phyloP scores from a whole-genome alignment of 2,329 filamentous ascomycete genomes.

The Claviceps monticola region DNA sequence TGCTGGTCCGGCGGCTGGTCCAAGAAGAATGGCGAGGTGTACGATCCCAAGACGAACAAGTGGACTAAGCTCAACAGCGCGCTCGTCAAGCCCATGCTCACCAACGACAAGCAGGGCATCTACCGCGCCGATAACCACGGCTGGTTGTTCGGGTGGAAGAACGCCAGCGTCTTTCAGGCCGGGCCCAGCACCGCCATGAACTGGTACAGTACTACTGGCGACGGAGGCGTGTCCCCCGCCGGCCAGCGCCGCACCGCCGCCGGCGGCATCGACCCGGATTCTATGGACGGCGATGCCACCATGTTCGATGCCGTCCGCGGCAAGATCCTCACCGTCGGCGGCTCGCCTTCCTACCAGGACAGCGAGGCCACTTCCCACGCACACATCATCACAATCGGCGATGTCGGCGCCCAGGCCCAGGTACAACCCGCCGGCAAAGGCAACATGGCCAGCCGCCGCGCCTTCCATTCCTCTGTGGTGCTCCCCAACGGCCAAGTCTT shows the following conservation, averaged over 20 bases:
- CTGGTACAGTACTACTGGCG: slow-evolving; percentile 36
- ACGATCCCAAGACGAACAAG: slow-evolving; percentile 26
- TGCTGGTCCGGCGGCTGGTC: slow-evolving; percentile 32
- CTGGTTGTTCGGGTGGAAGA: slow-evolving; percentile 13
- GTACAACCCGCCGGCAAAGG: slow-evolving; percentile 6
- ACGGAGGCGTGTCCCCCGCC: slow-evolving; percentile 26
- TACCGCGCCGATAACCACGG: slow-evolving; percentile 23
- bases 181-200: slow-evolving; percentile 25
- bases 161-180: slow-evolving; percentile 10
- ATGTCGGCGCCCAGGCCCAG: slow-evolving; percentile 8
- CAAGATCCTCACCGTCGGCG: slow-evolving; percentile 41
- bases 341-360: slow-evolving; percentile 30
- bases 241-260: slow-evolving; percentile 18
- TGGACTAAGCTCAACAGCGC: slow-evolving; percentile 33
- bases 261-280: slow-evolving; percentile 24
- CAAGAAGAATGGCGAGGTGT: slow-evolving; percentile 44
- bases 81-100: slow-evolving; percentile 35
- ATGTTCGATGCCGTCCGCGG: slow-evolving; percentile 46
- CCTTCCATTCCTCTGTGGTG: slow-evolving; percentile 31
- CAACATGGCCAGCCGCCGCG: slow-evolving; percentile 23
- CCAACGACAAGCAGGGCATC: slow-evolving; percentile 32
- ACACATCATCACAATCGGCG: slow-evolving; percentile 19
- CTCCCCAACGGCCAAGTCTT: slow-evolving; percentile 35
- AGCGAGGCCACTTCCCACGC: slow-evolving; percentile 28
- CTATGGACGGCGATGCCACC: slow-evolving; percentile 41